These are phyloP conservation scores for Thuja plicata DNA, from an alignment of 83 land plant genomes.

Conservation along the genomic window DNA sequence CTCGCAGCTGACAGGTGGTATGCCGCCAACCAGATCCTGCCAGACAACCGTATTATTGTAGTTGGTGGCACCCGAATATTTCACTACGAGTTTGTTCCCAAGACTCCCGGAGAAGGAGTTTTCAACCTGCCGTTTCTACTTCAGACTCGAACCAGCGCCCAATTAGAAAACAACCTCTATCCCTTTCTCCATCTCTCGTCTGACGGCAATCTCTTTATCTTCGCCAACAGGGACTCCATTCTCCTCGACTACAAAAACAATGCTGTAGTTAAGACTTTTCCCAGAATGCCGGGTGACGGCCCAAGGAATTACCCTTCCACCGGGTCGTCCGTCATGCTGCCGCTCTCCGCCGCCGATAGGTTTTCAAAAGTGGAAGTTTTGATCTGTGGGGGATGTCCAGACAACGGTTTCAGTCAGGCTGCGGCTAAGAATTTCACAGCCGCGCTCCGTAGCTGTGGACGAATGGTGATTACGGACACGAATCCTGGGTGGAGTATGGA, in stretches of 20 bases:
- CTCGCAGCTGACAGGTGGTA: conserved; percentile 47
- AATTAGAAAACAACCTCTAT: conserved; percentile 28
- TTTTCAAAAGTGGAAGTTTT: neutral
- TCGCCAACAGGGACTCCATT: conserved; percentile 47
- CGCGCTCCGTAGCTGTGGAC: conserved; percentile 27
- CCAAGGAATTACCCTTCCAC: neutral
- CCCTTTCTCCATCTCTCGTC: conserved; percentile 42
- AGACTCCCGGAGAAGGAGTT: neutral
- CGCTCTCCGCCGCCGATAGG: neutral
- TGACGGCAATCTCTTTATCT: conserved; percentile 27
- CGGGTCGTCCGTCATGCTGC: conserved; percentile 10
- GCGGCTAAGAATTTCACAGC: conserved; percentile 18
- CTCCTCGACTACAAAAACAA: conserved; percentile 39
- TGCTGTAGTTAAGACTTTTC: conserved; percentile 34
- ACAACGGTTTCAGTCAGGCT: neutral
- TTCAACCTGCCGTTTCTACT: conserved; percentile 2
- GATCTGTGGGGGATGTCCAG: neutral
- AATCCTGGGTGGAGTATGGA: conserved; percentile 12
- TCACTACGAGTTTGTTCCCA: conserved; percentile 50
- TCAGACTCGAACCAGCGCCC: conserved; percentile 16
- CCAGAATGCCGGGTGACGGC: conserved; percentile 14
- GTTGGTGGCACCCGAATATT: conserved; percentile 35
- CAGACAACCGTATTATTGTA: conserved; percentile 27
- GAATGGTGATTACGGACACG: conserved; percentile 32
- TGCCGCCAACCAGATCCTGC: conserved; percentile 41